phyloP scores from a whole-genome alignment of 2,329 filamentous ascomycete species.

The Myrmaecium sp. region DNA sequence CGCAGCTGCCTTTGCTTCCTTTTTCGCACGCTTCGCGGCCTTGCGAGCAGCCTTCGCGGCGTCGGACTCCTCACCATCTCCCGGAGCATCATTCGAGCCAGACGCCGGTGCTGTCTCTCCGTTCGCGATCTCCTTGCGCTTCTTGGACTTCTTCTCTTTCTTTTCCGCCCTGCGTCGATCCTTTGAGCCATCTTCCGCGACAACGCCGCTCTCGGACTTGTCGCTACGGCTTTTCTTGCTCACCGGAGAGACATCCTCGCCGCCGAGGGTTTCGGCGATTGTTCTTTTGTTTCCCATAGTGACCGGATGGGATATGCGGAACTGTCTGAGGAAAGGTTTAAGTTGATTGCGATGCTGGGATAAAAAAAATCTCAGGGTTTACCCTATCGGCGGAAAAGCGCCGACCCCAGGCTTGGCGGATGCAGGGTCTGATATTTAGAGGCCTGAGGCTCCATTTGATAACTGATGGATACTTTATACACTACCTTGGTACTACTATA shows the following conservation, averaged over 20 bases:
- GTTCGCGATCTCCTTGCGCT: constrained; percentile 5
- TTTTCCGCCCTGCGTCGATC: constrained; percentile 26
- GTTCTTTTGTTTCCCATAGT: constrained; percentile 21
- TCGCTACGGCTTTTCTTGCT: constrained; percentile 22
- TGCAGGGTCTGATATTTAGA: too few relatives aligned
- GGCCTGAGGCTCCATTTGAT: too few relatives aligned
- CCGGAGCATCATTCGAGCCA: constrained; percentile 9
- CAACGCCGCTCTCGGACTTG: constrained; percentile 15
- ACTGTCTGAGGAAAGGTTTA: too few relatives aligned
- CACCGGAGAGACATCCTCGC: constrained; percentile 10
- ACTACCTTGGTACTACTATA: too few relatives aligned
- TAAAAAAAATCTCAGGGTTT: too few relatives aligned
- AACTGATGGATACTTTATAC: too few relatives aligned
- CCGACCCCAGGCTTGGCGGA: too few relatives aligned
- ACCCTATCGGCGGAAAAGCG: too few relatives aligned
- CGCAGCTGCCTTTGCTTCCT: constrained; percentile 2
- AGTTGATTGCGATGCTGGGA: too few relatives aligned
- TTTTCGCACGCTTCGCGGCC: constrained; percentile 3
- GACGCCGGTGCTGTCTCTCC: constrained; percentile 4
- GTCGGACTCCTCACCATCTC: constrained; percentile 11
- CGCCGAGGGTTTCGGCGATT: constrained; percentile 14
- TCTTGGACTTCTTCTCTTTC: constrained; percentile 19
- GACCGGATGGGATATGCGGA: too few relatives aligned
- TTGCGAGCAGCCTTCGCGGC: constrained; percentile 14
- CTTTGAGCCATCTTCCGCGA: constrained; percentile 20